Conservation (phyloP, 1,139 yeast species). For the Lizanozyma gosingica region DNA sequence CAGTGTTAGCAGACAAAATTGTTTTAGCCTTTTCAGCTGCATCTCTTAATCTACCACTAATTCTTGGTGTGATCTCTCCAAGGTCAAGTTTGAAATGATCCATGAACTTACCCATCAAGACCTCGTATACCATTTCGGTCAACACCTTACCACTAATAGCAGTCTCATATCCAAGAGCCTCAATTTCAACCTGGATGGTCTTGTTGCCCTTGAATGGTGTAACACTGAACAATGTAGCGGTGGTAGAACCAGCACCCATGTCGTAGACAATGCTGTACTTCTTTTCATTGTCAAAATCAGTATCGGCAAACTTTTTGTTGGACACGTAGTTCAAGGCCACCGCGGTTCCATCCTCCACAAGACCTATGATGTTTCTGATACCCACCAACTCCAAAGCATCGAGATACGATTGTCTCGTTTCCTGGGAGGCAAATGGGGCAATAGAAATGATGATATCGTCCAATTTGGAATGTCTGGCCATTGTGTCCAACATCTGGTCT, state of each 20-base stretch:
- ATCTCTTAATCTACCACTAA: slow-evolving; percentile 62
- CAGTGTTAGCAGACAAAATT: slow-evolving; percentile 79
- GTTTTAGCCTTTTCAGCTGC: slow-evolving; percentile 84
- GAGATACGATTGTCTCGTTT: slow-evolving; percentile 60
- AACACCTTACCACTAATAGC: slow-evolving; percentile 67
- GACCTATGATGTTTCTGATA: slow-evolving; percentile 46
- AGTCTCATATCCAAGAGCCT: slow-evolving; percentile 62
- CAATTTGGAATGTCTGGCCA: slow-evolving; percentile 22
- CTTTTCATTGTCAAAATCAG: slow-evolving; percentile 25
- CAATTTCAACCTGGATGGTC: slow-evolving; percentile 45
- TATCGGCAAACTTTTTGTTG: slow-evolving; percentile 32
- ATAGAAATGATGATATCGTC: slow-evolving; percentile 68
- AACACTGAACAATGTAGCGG: slow-evolving; percentile 72
- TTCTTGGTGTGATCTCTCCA: slow-evolving; percentile 39
- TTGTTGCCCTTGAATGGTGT: slow-evolving; percentile 34
- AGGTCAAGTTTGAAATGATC: slow-evolving; percentile 28
- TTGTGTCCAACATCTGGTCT: slow-evolving; percentile 22
- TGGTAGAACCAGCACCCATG: slow-evolving; percentile 88
- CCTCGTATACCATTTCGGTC: slow-evolving; percentile 54
- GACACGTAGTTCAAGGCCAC: slow-evolving; percentile 74
- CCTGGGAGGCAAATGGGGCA: slow-evolving; percentile 61
- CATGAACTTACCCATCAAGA: slow-evolving; percentile 52
- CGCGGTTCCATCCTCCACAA: slow-evolving; percentile 86
- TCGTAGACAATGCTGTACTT: slow-evolving; percentile 74
- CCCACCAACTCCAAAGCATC: slow-evolving; percentile 74